phyloP scores from a whole-genome alignment of 352 stramenopile species.

The Phytophthora brassicae region DNA sequence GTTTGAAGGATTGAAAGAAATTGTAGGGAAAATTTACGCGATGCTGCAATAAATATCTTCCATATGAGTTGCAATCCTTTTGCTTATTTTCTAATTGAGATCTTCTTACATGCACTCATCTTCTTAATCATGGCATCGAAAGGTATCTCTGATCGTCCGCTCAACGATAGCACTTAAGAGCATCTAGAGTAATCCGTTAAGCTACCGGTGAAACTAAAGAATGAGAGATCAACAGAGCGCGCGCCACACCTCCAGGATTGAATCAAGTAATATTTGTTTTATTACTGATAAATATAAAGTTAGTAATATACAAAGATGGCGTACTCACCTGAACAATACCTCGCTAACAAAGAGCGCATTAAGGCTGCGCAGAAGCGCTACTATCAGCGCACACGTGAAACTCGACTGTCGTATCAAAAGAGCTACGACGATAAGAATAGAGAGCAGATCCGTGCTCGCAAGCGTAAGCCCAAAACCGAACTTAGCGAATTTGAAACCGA shows the following conservation, averaged over 20 bases:
- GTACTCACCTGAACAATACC: too few relatives aligned
- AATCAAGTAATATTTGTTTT: constrained; percentile 3
- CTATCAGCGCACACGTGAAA: too few relatives aligned
- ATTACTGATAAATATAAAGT: neutral
- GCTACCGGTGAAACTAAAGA: constrained; percentile 15
- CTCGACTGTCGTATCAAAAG: too few relatives aligned
- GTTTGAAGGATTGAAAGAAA: constrained; percentile 18
- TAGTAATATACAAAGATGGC: too few relatives aligned
- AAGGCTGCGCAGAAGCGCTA: too few relatives aligned
- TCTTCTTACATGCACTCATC: constrained; percentile 17
- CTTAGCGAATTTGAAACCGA: constrained; percentile 19
- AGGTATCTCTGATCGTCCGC: constrained; percentile 17
- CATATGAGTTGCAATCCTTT: constrained; percentile 14
- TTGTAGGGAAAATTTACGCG: constrained; percentile 17
- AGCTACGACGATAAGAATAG: too few relatives aligned
- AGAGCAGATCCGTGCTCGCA: too few relatives aligned
- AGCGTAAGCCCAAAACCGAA: constrained; percentile 3
- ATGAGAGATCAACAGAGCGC: constrained; percentile 13
- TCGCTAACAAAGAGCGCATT: too few relatives aligned
- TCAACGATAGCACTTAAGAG: constrained; percentile 9
- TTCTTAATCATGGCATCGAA: constrained; percentile 16
- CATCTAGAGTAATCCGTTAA: constrained; percentile 16
- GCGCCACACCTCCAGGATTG: neutral
- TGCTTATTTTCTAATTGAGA: constrained; percentile 17
- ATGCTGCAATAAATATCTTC: constrained; percentile 16